These are phyloP conservation scores for Sanghuangporus baumii DNA, from an alignment of 1,284 basidiomycete genomes.

Conservation along the genomic window DNA sequence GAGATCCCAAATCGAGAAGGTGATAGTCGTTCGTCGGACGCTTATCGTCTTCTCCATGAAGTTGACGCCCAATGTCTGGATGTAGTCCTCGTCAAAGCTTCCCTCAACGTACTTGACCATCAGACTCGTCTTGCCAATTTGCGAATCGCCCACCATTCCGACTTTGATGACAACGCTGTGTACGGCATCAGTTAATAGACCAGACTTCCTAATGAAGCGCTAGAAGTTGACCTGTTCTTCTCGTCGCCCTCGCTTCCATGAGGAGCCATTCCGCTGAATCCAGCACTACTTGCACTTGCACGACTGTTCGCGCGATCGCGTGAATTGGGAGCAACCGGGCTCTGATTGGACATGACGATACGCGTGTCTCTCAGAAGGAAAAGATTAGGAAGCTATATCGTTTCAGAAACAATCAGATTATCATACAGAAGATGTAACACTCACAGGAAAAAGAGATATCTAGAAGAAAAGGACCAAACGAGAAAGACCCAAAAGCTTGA, in stretches of 20 bases:
- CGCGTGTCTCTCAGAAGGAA: slow-evolving; percentile 3
- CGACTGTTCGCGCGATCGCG: slow-evolving; percentile 16
- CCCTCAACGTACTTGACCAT: slow-evolving; percentile 99
- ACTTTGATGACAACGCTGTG: slow-evolving; percentile 92
- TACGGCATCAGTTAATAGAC: background rate
- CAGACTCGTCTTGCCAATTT: slow-evolving; percentile 96
- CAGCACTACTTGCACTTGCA: slow-evolving; percentile 15
- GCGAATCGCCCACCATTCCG: slow-evolving; percentile 98
- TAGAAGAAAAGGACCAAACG: slow-evolving; percentile 6
- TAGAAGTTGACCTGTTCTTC: slow-evolving; percentile 16
- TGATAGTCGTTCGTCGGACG: slow-evolving; percentile 96
- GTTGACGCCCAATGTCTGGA: slow-evolving; percentile 98
- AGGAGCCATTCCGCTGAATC: slow-evolving; percentile 4
- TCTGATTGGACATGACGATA: slow-evolving; percentile 16
- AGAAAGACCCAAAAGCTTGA: slow-evolving; percentile 12
- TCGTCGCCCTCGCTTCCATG: slow-evolving; percentile 12
- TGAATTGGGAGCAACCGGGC: slow-evolving; percentile 14
- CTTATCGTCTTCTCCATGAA: slow-evolving; percentile 99
- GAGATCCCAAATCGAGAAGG: slow-evolving; percentile 98
- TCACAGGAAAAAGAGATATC: background rate
- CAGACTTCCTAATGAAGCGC: background rate
- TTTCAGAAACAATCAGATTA: background rate
- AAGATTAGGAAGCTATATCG: background rate
- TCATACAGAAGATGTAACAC: background rate
- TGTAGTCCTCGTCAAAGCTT: slow-evolving; percentile 97